These are phyloP conservation scores for Vitis rotundifolia DNA, from an alignment of 164 flowering plant genomes.

Conservation along the genomic window DNA sequence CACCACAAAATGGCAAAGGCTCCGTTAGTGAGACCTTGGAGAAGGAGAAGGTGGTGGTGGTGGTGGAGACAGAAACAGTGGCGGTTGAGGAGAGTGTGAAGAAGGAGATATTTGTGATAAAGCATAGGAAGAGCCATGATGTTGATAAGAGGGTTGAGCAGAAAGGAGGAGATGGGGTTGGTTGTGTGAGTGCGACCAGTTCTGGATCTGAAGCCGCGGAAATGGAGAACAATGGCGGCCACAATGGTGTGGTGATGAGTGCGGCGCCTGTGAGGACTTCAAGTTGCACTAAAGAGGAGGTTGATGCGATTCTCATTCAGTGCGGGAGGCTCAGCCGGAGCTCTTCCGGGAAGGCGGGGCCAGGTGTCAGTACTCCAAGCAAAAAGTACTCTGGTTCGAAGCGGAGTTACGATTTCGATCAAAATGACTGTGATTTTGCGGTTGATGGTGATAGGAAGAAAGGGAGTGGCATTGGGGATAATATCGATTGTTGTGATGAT, in stretches of 20 bases:
- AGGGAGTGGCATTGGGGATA: neutral
- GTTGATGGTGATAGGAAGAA: conserved; percentile 18
- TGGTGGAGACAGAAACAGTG: conserved; percentile 3
- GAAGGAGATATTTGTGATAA: conserved; percentile 63
- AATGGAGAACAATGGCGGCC: neutral
- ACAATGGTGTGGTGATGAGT: neutral
- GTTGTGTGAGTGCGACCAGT: neutral
- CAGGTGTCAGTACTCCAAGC: conserved; percentile 6
- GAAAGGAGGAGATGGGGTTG: too few species aligned
- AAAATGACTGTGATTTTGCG: conserved; percentile 4
- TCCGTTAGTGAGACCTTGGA: conserved; percentile 1
- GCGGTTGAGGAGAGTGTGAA: conserved; percentile 28
- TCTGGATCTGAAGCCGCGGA: neutral
- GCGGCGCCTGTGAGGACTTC: conserved; percentile 58
- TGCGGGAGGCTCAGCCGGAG: conserved; percentile 92
- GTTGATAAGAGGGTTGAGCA: too few species aligned
- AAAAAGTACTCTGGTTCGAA: conserved; percentile 79
- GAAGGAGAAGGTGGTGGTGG: conserved; percentile 25
- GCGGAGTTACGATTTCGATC: conserved; percentile 80
- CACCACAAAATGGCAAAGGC: conserved; percentile 5
- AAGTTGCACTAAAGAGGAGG: conserved; percentile 89
- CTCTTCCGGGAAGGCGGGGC: conserved; percentile 60
- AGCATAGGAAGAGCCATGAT: conserved; percentile 61
- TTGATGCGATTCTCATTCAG: conserved; percentile 89
- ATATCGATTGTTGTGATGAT: conserved; percentile 1